Base-by-base conservation (phyloP, 2,329 filamentous ascomycete genomes). In the Botrytis cinerea region DNA sequence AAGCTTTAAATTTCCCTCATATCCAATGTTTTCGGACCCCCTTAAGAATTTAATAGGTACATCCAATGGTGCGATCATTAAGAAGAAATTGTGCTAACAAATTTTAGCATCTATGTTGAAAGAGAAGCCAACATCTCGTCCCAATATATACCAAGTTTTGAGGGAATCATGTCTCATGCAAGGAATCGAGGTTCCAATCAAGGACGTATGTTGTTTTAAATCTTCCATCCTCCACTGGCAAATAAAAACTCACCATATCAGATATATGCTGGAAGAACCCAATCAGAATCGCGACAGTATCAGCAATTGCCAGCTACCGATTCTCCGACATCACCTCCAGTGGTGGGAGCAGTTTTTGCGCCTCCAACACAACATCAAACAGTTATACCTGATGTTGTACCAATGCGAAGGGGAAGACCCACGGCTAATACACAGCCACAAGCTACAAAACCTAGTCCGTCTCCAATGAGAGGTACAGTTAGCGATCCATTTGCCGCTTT, bases 121-220 rank as follows among this genome's bases (percentile, higher is more conserved):
- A 79, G 96, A 98, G 82, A 90, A 92, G 78, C 93, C 94, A 70
- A 87, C 75, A 74, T 81, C 84, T 69, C 89, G 96, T 76, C 96
- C 96, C 6, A 98, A 95, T 80, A 97, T 99, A 75, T 99, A 97
- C 81, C 92, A 98, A 82, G 94, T 97, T 6, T 85, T 99, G 46
- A 89, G 90, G 75, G 95, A 98, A 83, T 90, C 92, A 45, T 98
- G 95, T 82, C 85, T 88, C 51, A 97, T 99, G 93, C 92, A 96
- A 81, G 93, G 94, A 72, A 91, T 91, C 74, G 91, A 95, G 76
- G 87, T 95, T 16, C 95, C 95, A 0, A 92, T 99, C 78, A 92
- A 93, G 84, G 95, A 99, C 84, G 94, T 97, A 85, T 81, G 92
- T 83, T 71, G n/a, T 68, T 28, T 25, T 63, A 48, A 32, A 18